These are phyloP conservation scores for Clonostachys rosea DNA, from an alignment of 2,329 filamentous ascomycete species.

Conservation along the genomic window DNA sequence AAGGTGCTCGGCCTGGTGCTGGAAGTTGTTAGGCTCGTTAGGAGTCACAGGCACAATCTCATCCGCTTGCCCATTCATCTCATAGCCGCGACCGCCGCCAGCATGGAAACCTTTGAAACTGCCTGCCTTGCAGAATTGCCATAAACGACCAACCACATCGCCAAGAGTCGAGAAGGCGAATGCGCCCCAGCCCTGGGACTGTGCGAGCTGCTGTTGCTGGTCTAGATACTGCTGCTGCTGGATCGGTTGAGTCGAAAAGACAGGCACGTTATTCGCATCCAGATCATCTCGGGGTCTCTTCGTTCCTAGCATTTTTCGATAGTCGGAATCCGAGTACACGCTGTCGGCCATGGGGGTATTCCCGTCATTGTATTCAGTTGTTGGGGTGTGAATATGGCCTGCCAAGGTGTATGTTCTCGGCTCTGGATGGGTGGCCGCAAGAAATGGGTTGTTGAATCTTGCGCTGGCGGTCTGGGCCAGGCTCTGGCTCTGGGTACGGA, in stretches of 20 bases:
- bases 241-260: constrained; percentile 16
- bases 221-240: not conserved
- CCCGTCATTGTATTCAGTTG: constrained; percentile 18
- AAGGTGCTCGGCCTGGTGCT: not conserved
- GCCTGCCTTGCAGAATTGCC: constrained; percentile 73
- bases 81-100: constrained; percentile 72
- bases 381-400: constrained; percentile 47
- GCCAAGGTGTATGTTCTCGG: constrained; percentile 42
- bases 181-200: constrained; percentile 45
- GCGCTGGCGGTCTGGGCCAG: constrained; percentile 8
- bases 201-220: constrained; percentile 18
- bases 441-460: constrained; percentile 1
- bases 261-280: constrained; percentile 13
- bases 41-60: not conserved
- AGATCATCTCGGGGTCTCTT: constrained; percentile 30
- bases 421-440: not conserved
- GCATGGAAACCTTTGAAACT: constrained; percentile 84
- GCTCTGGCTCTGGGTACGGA: constrained; percentile 6
- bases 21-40: not conserved
- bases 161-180: constrained; percentile 59
- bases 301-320: constrained; percentile 46
- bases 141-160: constrained; percentile 70
- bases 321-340: constrained; percentile 52
- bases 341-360: constrained; percentile 41
- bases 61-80: constrained; percentile 31